These are phyloP conservation scores for Annulohypoxylon moriforme DNA, from an alignment of 495 filamentous ascomycete genomes.

Conservation along the genomic window DNA sequence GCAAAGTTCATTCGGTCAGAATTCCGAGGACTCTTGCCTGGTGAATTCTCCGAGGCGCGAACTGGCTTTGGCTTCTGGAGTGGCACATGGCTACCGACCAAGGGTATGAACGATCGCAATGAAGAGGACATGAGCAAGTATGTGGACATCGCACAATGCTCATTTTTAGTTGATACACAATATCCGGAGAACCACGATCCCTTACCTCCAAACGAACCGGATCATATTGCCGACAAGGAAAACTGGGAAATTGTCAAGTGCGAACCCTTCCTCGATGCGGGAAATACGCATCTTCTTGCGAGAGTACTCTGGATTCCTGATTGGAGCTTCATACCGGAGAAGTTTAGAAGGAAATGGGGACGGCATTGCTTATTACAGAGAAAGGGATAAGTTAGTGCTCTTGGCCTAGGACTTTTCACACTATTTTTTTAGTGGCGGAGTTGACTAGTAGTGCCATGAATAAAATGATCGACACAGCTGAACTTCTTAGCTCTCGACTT, in stretches of 20 bases:
- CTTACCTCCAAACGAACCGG: conserved; percentile 72
- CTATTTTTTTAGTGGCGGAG: conserved; percentile 7
- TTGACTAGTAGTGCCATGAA: neutral
- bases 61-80: conserved; percentile 71
- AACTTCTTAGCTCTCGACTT: neutral
- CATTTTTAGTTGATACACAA: conserved; percentile 88
- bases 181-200: conserved; percentile 66
- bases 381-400: conserved; percentile 47
- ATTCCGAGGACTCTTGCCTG: conserved; percentile 89
- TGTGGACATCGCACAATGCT: conserved; percentile 77
- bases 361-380: conserved; percentile 81
- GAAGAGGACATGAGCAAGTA: conserved; percentile 89
- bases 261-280: conserved; percentile 81
- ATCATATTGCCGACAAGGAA: conserved; percentile 73
- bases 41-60: conserved; percentile 82
- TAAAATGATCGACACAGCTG: conserved; percentile 6
- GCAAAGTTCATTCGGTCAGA: conserved; percentile 91
- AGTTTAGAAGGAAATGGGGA: conserved; percentile 79
- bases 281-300: conserved; percentile 76
- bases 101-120: conserved; percentile 94
- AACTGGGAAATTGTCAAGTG: conserved; percentile 83
- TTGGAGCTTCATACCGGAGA: conserved; percentile 72
- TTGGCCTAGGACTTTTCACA: neutral
- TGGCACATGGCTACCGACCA: conserved; percentile 81
- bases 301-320: conserved; percentile 88